A percentile compares a stretch with the other conserved stretches of the same genome.
phyloP scores from a whole-genome alignment of 2,329 filamentous ascomycete species.

The Aspergillus aculeatus region DNA sequence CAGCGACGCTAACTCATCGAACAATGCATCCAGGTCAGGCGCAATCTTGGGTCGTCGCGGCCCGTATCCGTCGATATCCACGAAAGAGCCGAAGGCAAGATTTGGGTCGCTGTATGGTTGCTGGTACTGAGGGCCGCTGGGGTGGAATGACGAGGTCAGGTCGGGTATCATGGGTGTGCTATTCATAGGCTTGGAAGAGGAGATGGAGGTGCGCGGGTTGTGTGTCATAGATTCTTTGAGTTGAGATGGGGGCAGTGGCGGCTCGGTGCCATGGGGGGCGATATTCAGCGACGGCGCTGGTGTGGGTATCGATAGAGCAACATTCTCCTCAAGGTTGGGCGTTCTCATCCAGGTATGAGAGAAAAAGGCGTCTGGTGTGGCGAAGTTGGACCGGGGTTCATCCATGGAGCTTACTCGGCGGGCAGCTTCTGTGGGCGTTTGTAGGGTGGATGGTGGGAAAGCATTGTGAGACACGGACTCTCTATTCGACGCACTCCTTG shows the following conservation, averaged over 20 bases:
- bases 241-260: conserved; percentile 20
- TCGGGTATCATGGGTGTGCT: conserved; percentile 23
- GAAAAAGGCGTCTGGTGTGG: conserved; percentile 24
- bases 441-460: neutral
- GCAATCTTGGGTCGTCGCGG: conserved; percentile 33
- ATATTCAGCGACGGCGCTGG: conserved; percentile 29
- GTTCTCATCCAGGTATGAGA: conserved; percentile 30
- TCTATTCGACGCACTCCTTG: conserved; percentile 7
- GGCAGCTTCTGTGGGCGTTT: neutral
- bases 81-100: conserved; percentile 26
- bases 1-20: conserved; percentile 58
- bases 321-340: conserved; percentile 26
- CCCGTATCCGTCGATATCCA: conserved; percentile 33
- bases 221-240: conserved; percentile 15
- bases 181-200: conserved; percentile 21
- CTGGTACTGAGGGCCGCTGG: conserved; percentile 26
- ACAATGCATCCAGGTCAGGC: conserved; percentile 50
- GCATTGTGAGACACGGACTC: conserved; percentile 4
- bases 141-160: conserved; percentile 23
- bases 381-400: conserved; percentile 9
- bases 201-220: conserved; percentile 18
- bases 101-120: conserved; percentile 28
- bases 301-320: conserved; percentile 27
- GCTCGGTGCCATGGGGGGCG: conserved; percentile 19
- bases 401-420: conserved; percentile 10